Evolutionary conservation across 2,329 filamentous ascomycete genomes (phyloP).

Genomic region (Didymella pinodella): DNA sequence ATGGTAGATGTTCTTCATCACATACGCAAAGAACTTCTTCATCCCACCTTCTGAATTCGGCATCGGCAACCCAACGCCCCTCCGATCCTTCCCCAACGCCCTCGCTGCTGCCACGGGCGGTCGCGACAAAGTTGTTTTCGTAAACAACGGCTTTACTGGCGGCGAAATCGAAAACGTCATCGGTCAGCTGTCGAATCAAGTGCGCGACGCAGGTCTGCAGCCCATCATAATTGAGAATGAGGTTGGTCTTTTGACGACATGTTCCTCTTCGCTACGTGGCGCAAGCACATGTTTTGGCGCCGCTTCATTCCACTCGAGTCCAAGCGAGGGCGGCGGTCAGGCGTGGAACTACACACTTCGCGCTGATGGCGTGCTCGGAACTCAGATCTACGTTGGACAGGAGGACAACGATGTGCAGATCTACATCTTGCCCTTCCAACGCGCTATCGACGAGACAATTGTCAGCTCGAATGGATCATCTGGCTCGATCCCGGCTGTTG

Average conservation of each 20-base stretch:
- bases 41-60: slow-evolving; percentile 79
- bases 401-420: slow-evolving; percentile 77
- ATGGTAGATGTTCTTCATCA: slow-evolving; percentile 57
- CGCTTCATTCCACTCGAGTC: slow-evolving; percentile 77
- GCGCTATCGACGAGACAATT: slow-evolving; percentile 78
- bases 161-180: slow-evolving; percentile 79
- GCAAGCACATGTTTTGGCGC: slow-evolving; percentile 77
- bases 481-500: slow-evolving; percentile 47
- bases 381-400: slow-evolving; percentile 69
- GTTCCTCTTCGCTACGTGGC: slow-evolving; percentile 65
- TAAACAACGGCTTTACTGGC: slow-evolving; percentile 73
- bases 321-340: slow-evolving; percentile 69
- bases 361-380: slow-evolving; percentile 74
- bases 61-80: slow-evolving; percentile 67
- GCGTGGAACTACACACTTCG: slow-evolving; percentile 89
- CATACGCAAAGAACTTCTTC: slow-evolving; percentile 82
- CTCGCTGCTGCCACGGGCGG: slow-evolving; percentile 65
- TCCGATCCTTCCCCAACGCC: slow-evolving; percentile 72
- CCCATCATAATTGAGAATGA: slow-evolving; percentile 64
- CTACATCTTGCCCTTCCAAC: slow-evolving; percentile 80
- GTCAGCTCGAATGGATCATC: slow-evolving; percentile 59
- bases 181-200: slow-evolving; percentile 65
- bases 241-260: slow-evolving; percentile 67
- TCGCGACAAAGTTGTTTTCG: slow-evolving; percentile 76
- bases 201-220: slow-evolving; percentile 63